Evolutionary conservation across 768 basidiomycete genomes (phyloP), one percentile per base, ranked within the genome.

Genomic region (Exsudoporus frostii): DNA sequence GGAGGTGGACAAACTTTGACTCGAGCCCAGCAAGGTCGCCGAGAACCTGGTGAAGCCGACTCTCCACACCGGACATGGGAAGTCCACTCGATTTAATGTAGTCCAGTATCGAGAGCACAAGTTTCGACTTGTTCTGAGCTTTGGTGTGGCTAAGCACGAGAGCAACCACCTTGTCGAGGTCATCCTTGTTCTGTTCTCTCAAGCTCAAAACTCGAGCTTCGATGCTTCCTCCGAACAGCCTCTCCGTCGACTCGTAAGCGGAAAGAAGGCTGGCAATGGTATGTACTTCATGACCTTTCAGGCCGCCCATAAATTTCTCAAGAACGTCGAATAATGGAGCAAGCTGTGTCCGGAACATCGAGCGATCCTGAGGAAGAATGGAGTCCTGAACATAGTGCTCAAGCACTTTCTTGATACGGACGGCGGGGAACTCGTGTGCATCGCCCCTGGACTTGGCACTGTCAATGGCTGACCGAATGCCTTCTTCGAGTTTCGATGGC

Each of bases 61-160:
- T 81, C 50, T 97, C 93, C 6, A 83, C 64, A 57, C 86, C 83
- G 19, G 88, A 87, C 24, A 93, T 83, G 41, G 85, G 86, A 48
- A 90, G 72, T 33, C 84, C 83, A 60, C 85, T 85, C 30, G 78
- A 77, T 75, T 97, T 97, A 75, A 98, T 83, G 63, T 95, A 82
- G 60, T 98, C 95, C 37, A 98, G 80, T 40, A 98, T 76, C 17
- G 85, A 80, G 44, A 96, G 79, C 40, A 97, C 80, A 45, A 98
- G 79, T 67, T 91, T 93, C 59, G 85, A 84, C 76, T 98, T 98
- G 74, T 88, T 85, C 58, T 90, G 88, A 8, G 92, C 93, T 73
- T 94, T 96, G 76, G 93, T 92, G 71, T 99, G 97, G 53, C 95
- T 96, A 47, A 98, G 80, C 17, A 98, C 92, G 29, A 95, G 76